These are phyloP conservation scores for Wilhelminamyces savonicus DNA, from an alignment of 805 yeast species.

Conservation along the genomic window DNA sequence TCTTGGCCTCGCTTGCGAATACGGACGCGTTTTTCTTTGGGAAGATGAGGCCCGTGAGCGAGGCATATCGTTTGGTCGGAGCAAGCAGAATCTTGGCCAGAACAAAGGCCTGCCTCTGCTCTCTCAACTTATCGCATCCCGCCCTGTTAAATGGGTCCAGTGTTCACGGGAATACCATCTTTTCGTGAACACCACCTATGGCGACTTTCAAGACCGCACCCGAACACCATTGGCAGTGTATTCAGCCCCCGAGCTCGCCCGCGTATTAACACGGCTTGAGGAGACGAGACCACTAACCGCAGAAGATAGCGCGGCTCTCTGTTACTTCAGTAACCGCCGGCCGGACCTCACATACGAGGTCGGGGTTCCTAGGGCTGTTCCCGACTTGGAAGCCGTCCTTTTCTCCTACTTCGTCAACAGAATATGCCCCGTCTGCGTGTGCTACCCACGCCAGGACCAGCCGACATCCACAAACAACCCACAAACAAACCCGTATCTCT, in stretches of 20 bases:
- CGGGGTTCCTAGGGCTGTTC: slow-evolving; percentile 3
- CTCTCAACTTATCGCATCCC: slow-evolving; percentile 7
- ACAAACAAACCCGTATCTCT: slow-evolving; percentile 28
- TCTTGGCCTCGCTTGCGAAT: slow-evolving; percentile 12
- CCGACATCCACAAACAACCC: slow-evolving; percentile 1
- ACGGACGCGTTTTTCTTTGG: slow-evolving; percentile 18
- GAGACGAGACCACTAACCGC: not conserved
- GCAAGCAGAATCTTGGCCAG: slow-evolving; percentile 10
- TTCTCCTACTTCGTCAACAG: slow-evolving; percentile 24
- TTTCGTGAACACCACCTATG: slow-evolving; percentile 11
- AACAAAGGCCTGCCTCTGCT: slow-evolving; percentile 8
- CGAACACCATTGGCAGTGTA: not conserved
- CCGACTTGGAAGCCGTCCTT: slow-evolving; percentile 12
- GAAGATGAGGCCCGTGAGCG: slow-evolving; percentile 29
- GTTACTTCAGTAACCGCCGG: not conserved
- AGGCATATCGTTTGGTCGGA: slow-evolving; percentile 33
- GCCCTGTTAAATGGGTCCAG: slow-evolving; percentile 4
- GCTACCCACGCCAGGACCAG: slow-evolving; percentile 22
- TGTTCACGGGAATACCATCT: slow-evolving; percentile 5
- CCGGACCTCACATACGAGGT: not conserved
- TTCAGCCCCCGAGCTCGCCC: too few species aligned
- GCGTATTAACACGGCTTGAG: not conserved
- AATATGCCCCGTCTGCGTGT: slow-evolving; percentile 34
- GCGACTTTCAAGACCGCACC: slow-evolving; percentile 10
- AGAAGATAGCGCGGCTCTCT: not conserved